These are phyloP conservation scores for Xanthoconium separans DNA, from an alignment of 1,284 basidiomycete genomes.

Conservation along the genomic window DNA sequence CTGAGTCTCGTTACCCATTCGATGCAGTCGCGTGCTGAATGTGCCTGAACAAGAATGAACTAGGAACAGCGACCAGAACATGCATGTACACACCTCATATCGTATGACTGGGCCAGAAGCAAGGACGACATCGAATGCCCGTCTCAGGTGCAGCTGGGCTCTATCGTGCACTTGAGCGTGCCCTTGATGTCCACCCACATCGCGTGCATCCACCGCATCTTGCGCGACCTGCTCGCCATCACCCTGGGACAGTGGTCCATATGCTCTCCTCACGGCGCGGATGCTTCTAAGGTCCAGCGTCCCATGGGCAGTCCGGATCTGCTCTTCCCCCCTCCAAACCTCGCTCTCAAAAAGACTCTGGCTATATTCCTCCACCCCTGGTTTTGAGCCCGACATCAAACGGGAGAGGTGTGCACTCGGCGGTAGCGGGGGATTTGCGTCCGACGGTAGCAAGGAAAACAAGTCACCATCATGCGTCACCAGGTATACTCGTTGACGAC, in stretches of 20 bases:
- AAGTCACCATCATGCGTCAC: conserved; percentile 72
- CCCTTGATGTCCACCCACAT: conserved; percentile 67
- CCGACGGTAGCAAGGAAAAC: conserved; percentile 54
- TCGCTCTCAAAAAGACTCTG: conserved; percentile 50
- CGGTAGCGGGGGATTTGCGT: conserved; percentile 68
- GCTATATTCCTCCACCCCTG: conserved; percentile 30
- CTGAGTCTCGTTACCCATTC: conserved; percentile 80
- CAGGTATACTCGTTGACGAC: conserved; percentile 66
- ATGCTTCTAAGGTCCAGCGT: conserved; percentile 71
- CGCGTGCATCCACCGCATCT: conserved; percentile 52
- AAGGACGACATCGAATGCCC: conserved; percentile 78
- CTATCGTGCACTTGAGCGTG: conserved; percentile 46
- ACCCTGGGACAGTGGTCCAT: conserved; percentile 31
- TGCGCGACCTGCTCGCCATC: conserved; percentile 32
- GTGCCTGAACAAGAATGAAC: conserved; percentile 41
- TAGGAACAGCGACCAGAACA: conserved; percentile 2
- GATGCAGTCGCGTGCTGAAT: conserved; percentile 61
- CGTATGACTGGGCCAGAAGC: conserved; percentile 66
- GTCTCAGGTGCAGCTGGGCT: conserved; percentile 51
- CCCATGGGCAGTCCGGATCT: conserved; percentile 65
- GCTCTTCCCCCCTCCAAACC: conserved; percentile 59
- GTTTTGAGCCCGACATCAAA: conserved; percentile 23
- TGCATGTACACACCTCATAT: conserved; percentile 59
- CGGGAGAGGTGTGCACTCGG: conserved; percentile 47
- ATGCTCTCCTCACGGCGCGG: conserved; percentile 61